Base-by-base conservation (phyloP, 2,329 filamentous ascomycete genomes). In the Davidsoniella neocaledoniae region DNA sequence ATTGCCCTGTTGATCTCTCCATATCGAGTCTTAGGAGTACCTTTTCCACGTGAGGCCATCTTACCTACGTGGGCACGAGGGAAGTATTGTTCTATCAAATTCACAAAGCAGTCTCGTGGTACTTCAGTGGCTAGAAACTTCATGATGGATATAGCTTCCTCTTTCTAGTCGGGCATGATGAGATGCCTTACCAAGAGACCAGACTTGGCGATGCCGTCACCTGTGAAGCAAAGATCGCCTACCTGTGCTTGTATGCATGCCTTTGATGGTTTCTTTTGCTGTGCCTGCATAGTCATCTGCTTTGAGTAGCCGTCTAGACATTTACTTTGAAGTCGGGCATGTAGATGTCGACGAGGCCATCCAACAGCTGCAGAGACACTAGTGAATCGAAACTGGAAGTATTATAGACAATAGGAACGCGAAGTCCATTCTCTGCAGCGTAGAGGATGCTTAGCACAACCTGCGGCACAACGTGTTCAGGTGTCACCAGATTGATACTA, bases 71-170 rank as follows among this genome's bases (percentile, higher is more conserved):
- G 79, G 0, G 83, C 86, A 55, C 83, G 76, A 0, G 85, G 85
- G 54, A 78, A 79, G 59, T 91, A 91, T 64, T 93, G 86, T 63
- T 93, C 85, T 85, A 91, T 91, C 56, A 93, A 80, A 60, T 93
- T 81, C 53, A 91, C 74, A 63, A 88, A 90, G 41, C 83, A 70
- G 61, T 91, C 84, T 50, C 68, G 72, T 3, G 81, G 85, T 2
- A 93, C 71, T 48, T 86, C 75, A 25, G 73, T 68, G 0, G 83
- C 85, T 14, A 93, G 67, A 71, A 84, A 93, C 54, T 67, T 70
- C 69, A 93, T 81, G 53, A 93, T 91, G 54, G 77, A 68, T 46
- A 71, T 70, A 0, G 81, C 81, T 63, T 91, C 85, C 16, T 75
- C 74, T 59, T 84, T 81, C 57, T 79, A 77, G 0, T 83, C 83